Evolutionary conservation across 306 rosid genomes (phyloP), one percentile per base, ranked within the genome.

Genomic region (Malus sylvestris): DNA sequence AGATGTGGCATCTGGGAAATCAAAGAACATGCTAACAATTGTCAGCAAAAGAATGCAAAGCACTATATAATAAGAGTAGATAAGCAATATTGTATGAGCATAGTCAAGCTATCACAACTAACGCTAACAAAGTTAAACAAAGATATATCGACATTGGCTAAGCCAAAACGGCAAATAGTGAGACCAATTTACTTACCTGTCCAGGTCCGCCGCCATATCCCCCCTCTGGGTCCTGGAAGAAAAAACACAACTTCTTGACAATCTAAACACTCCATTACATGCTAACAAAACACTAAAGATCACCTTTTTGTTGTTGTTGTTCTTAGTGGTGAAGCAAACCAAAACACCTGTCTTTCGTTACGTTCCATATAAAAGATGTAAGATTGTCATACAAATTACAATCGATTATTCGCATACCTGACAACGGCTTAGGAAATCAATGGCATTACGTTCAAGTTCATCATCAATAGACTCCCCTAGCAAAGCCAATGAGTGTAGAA

Each of bases 141-240:
- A 57, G 68, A 76, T 30, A 83, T 58, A 64, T 68, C 42, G 40
- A 78, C 67, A 74, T 14, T 58, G 40, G 57, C 32, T 35, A 81
- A 65, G 67, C 23, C 11, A 64, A 16, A 22, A 19, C 1, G 30
- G 4, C 35, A 75, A 61, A 75, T 71, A 22, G 16, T 15, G 18
- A 46, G 57, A 84, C 25, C 23, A 69, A 49, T 81, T 68, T 53
- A 73, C 96, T 86, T 87, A 88, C 98, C 97, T 94, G 98, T 75
- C 93, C 95, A 82, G 98, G 98, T 73, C 97, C 98, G 20, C 98
- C 98, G 38, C 91, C 95, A 83, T 84, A 94, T 77, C 97, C 97
- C 81, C 97, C 98, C 76, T 85, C 78, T 32, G 86, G 86, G 80
- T 94, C 97, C 98, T 94, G 86, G 74, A 75, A 79, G 63, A n/a